Percentiles rank a stretch among this genome's conserved stretches.
These are phyloP conservation scores for Beauveria caledonica DNA, from an alignment of 2,329 filamentous ascomycete species.

Conservation along the genomic window DNA sequence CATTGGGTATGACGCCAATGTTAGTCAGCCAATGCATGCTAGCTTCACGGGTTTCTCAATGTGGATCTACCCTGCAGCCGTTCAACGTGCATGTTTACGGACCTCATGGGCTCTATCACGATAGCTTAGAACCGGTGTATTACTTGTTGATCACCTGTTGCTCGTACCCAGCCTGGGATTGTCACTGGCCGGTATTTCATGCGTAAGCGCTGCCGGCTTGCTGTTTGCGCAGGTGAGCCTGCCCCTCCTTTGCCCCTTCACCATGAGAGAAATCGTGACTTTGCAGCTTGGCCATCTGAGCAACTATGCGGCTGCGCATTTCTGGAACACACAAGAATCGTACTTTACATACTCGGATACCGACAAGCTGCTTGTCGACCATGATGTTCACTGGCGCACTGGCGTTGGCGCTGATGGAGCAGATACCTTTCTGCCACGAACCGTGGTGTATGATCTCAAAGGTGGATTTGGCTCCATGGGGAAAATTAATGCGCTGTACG, in stretches of 20 bases:
- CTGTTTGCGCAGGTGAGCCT: background rate
- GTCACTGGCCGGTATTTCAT: background rate
- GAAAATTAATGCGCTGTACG: conserved; percentile 84
- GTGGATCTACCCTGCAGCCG: conserved; percentile 3
- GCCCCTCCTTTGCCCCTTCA: background rate
- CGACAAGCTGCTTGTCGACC: conserved; percentile 27
- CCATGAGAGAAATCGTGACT: conserved; percentile 91
- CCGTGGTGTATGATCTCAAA: conserved; percentile 91
- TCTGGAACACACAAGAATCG: conserved; percentile 95
- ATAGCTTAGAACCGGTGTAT: too few species aligned
- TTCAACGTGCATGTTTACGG: background rate
- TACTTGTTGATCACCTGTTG: background rate
- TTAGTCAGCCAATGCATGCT: background rate
- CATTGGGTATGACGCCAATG: background rate
- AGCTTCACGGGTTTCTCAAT: background rate
- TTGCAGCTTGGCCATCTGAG: conserved; percentile 87
- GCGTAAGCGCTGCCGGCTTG: background rate
- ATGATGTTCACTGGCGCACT: conserved; percentile 74
- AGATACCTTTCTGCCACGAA: conserved; percentile 87
- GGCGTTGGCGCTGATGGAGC: conserved; percentile 74
- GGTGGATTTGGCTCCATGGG: conserved; percentile 82
- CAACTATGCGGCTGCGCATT: conserved; percentile 92
- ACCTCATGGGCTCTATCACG: background rate
- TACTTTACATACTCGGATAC: conserved; percentile 79
- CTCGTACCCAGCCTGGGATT: background rate